Percentiles rank a stretch among this genome's conserved stretches.
Evolutionary conservation across 257 asterid genomes (phyloP).

Genomic region (Fraxinus quadrangulata): DNA sequence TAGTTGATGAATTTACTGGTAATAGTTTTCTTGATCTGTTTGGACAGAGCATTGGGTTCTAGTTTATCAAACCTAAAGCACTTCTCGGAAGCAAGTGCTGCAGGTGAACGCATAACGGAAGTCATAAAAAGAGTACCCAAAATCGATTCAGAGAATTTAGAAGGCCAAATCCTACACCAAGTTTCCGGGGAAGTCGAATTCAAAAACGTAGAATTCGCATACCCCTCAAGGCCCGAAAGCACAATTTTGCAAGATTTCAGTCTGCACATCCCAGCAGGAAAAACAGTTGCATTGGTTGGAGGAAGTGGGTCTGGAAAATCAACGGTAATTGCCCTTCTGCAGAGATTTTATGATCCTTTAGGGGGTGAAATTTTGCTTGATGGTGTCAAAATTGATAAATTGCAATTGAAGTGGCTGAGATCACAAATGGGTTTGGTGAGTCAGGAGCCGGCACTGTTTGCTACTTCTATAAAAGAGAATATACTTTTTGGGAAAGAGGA

Average conservation of each 20-base stretch:
- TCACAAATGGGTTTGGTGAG: slow-evolving; percentile 95
- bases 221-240: slow-evolving; percentile 82
- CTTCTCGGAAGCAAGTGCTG: slow-evolving; percentile 80
- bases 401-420: slow-evolving; percentile 91
- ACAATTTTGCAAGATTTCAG: slow-evolving; percentile 61
- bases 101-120: slow-evolving; percentile 68
- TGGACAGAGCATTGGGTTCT: slow-evolving; percentile 73
- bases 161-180: slow-evolving; percentile 53
- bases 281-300: slow-evolving; percentile 81
- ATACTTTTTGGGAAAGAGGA: slow-evolving; percentile 88
- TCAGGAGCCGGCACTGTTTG: slow-evolving; percentile 93
- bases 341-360: slow-evolving; percentile 83
- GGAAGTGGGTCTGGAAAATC: slow-evolving; percentile 96
- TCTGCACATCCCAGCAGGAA: slow-evolving; percentile 67
- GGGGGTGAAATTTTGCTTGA: slow-evolving; percentile 73
- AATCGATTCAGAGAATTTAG: slow-evolving; percentile 70
- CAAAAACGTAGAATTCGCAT: slow-evolving; percentile 58
- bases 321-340: slow-evolving; percentile 70
- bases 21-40: not conserved
- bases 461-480: slow-evolving; percentile 80
- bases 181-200: slow-evolving; percentile 77
- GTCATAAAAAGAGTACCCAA: slow-evolving; percentile 69
- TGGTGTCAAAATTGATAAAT: slow-evolving; percentile 66
- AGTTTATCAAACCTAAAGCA: slow-evolving; percentile 71
- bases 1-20: too few species aligned